phyloP scores from a whole-genome alignment of 257 asterid genomes.

The Jacaranda copaia region DNA sequence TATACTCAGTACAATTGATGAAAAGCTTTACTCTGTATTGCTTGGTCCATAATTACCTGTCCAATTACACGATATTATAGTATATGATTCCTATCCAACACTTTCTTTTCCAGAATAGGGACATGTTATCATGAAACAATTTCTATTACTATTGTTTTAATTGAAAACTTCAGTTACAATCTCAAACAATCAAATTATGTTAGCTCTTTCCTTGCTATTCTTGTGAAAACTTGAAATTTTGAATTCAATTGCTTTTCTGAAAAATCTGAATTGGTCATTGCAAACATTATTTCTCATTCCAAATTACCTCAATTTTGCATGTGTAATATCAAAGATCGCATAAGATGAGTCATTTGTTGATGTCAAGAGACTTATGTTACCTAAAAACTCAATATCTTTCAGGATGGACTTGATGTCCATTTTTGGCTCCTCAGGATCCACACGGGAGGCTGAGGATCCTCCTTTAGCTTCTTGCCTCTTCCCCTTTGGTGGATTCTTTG shows the following conservation, averaged over 20 bases:
- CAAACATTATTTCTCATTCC: neutral
- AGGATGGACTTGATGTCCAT: conserved; percentile 22
- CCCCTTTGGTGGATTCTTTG: too few species aligned
- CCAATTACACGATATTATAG: neutral
- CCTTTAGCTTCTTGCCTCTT: conserved; percentile 39
- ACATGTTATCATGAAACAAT: neutral
- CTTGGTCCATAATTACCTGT: too few species aligned
- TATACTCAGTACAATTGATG: neutral
- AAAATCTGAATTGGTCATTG: neutral
- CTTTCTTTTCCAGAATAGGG: neutral
- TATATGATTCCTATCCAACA: neutral
- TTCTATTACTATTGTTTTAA: neutral
- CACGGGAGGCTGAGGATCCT: conserved; percentile 40
- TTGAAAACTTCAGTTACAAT: neutral
- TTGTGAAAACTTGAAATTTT: neutral
- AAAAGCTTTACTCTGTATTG: neutral
- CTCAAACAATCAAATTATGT: neutral
- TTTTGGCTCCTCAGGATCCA: conserved; percentile 39
- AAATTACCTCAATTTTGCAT: neutral
- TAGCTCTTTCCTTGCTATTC: neutral
- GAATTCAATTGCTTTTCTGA: neutral
- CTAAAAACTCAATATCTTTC: conserved; percentile 69
- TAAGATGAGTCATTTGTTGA: neutral
- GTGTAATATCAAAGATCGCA: conserved; percentile 10
- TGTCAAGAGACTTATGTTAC: conserved; percentile 34